Conservation (phyloP, 2,329 filamentous ascomycete species). For the Xylaria sp. region DNA sequence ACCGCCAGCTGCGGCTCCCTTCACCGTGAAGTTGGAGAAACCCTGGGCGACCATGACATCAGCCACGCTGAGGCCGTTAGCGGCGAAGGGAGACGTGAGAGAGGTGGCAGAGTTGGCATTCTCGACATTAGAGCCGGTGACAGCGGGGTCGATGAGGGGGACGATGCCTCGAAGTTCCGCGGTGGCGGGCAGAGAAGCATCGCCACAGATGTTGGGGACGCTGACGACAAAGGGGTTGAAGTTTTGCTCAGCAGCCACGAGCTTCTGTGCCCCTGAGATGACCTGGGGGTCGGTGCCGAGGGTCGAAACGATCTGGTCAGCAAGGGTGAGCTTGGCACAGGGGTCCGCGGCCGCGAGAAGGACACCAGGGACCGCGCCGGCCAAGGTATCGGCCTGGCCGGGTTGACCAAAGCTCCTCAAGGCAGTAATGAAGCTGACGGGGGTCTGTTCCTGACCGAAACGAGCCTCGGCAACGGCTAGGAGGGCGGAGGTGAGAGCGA, state of each 20-base stretch:
- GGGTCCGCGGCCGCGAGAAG: constrained; percentile 73
- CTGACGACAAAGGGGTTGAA: constrained; percentile 73
- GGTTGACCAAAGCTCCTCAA: constrained; percentile 66
- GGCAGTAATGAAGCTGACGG: constrained; percentile 64
- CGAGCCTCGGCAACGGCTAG: constrained; percentile 62
- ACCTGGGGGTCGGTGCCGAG: constrained; percentile 70
- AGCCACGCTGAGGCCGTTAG: constrained; percentile 72
- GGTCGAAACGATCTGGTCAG: constrained; percentile 70
- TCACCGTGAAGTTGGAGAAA: constrained; percentile 69
- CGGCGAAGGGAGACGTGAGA: constrained; percentile 64
- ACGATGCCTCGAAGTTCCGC: constrained; percentile 72
- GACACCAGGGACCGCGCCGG: constrained; percentile 69
- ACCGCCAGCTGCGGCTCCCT: constrained; percentile 46
- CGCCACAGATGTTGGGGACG: constrained; percentile 71
- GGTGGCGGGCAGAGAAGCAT: constrained; percentile 70
- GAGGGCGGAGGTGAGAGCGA: constrained; percentile 55
- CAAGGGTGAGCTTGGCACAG: constrained; percentile 73
- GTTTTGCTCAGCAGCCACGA: constrained; percentile 77
- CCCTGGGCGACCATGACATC: constrained; percentile 71
- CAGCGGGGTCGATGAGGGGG: constrained; percentile 73
- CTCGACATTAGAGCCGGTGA: constrained; percentile 65
- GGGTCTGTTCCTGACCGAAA: constrained; percentile 72
- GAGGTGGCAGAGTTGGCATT: constrained; percentile 70
- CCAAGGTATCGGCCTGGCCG: constrained; percentile 71
- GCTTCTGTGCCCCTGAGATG: constrained; percentile 69